phyloP scores from a whole-genome alignment of 805 yeast genomes.

The Metschnikowia kunwiensis region DNA sequence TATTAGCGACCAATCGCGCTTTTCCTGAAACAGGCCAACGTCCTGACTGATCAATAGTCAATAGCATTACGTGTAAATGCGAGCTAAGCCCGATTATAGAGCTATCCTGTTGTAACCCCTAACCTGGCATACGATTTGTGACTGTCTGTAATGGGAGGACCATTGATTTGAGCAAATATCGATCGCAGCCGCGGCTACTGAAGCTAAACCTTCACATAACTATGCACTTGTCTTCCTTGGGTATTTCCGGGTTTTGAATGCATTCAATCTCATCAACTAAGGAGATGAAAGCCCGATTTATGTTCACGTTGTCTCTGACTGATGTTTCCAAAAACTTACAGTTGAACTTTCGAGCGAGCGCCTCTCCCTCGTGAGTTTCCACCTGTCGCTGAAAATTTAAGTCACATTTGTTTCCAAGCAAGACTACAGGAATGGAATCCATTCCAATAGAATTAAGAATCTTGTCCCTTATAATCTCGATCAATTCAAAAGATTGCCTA shows the following conservation, averaged over 20 bases:
- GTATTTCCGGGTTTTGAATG: constrained; percentile 50
- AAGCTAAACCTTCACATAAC: constrained; percentile 40
- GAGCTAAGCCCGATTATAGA: too few relatives aligned
- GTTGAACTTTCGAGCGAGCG: constrained; percentile 42
- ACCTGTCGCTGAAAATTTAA: constrained; percentile 20
- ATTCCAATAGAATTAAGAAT: constrained; percentile 63
- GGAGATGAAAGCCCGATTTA: constrained; percentile 54
- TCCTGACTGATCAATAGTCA: too few relatives aligned
- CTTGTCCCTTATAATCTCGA: constrained; percentile 77
- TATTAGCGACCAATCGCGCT: too few relatives aligned
- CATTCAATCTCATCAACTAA: constrained; percentile 59
- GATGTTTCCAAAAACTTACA: constrained; percentile 49
- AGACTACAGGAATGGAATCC: constrained; percentile 46
- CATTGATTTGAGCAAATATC: too few relatives aligned
- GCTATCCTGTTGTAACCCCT: too few relatives aligned
- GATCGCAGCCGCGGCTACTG: too few relatives aligned
- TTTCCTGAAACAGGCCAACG: too few relatives aligned
- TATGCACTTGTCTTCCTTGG: constrained; percentile 49
- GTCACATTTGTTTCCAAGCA: constrained; percentile 25
- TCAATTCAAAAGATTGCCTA: constrained; percentile 70
- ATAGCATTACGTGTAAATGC: too few relatives aligned
- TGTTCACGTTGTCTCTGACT: constrained; percentile 46
- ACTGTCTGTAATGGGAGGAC: too few relatives aligned
- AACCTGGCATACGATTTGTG: too few relatives aligned
- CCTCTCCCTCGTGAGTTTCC: constrained; percentile 30